Base-by-base conservation (phyloP, 306 rosid species). In the Leucaena leucocephala region DNA sequence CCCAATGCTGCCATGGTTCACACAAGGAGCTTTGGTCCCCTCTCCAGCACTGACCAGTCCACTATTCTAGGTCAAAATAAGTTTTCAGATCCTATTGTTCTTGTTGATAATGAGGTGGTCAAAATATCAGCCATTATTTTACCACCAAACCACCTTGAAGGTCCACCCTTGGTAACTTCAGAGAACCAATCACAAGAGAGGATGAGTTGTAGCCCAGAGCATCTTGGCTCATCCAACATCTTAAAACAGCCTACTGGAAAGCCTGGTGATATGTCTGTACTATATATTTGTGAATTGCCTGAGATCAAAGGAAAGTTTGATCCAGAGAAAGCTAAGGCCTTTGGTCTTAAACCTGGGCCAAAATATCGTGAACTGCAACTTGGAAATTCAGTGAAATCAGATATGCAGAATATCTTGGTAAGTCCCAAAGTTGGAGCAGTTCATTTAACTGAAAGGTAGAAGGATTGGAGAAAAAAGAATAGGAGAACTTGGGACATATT, bases 1-100 rank as follows among this genome's bases (percentile, higher is more conserved):
- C 98, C 95, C 82, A 86, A 84, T 82, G 97, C 96, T 84, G 96
- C 95, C 83, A 92, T 95, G 98, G 94, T 92, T 87, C 89, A 95
- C 89, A 95, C 98, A 38, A 83, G 78, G 87, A 92, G 98, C 87
- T 95, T 92, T 80, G 98, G 90, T 49, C 92, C 92, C 11, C 44
- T 71, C 50, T 74, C 67, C 7, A 34, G 70, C 83, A 75, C 85
- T 11, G 63, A 77, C 58, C 87, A 72, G 55, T 61, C 82, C 62
- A 8, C 75, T 78, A 70, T 71, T 75, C 67, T 73, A 14, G 48
- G 52, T 77, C 81, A 59, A 78, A 82, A 76, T 84, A 83, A 68
- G 74, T 78, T 52, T 82, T 70, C 34, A 55, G 89, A 89, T 38
- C 89, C 98, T 66, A 82, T 92, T 81, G 92, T 92, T 82, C 94